Base-by-base conservation (phyloP, 176 grass and related monocot genomes). In the Raddia guianensis region DNA sequence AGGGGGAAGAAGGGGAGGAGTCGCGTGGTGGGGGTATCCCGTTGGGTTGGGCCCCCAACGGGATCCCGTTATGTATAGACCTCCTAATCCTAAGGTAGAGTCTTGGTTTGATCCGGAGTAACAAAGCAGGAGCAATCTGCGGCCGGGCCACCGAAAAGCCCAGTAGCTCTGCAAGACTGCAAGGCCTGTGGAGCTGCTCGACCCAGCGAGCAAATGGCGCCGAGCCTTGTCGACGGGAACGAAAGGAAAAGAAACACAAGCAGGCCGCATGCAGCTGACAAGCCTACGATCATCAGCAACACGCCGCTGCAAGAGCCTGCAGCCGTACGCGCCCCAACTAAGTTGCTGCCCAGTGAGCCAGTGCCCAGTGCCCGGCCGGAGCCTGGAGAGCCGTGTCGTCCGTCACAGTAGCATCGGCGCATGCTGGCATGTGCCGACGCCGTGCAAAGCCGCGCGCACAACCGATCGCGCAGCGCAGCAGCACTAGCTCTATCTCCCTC, bases 361-460 rank as follows among this genome's bases (percentile, higher is more conserved):
- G n/a, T n/a, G n/a, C n/a, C n/a, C n/a, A n/a, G n/a, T n/a, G n/a
- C n/a, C n/a, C n/a, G n/a, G n/a, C n/a, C n/a, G n/a, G n/a, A n/a
- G 53, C 12, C 64, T 57, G 40, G 63, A 40, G 37, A 40, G 37
- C 37, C 37, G 37, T 40, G 37, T 3, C 37, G 37, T 40, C 37
- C 3, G 37, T 40, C 37, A 40, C 37, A 40, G 37, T 40, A 40
- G 37, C 37, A n/a, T n/a, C n/a, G n/a, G n/a, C n/a, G n/a, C 37
- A 3, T 3, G 35, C 70, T 75, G 50, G 68, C 86, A 84, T 84
- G 86, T 77, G 85, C 72, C 72, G 48, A 82, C 79, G 85, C 73
- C 72, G 79, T 80, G 75, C 86, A 84, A 83, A 78, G 75, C 45
- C 19, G 16, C 69, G 35, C 52, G 66, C 79, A 16, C 66, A 37